These are phyloP conservation scores for Leavenworthia alabamica DNA, from an alignment of 345 rosid species.

Conservation along the genomic window DNA sequence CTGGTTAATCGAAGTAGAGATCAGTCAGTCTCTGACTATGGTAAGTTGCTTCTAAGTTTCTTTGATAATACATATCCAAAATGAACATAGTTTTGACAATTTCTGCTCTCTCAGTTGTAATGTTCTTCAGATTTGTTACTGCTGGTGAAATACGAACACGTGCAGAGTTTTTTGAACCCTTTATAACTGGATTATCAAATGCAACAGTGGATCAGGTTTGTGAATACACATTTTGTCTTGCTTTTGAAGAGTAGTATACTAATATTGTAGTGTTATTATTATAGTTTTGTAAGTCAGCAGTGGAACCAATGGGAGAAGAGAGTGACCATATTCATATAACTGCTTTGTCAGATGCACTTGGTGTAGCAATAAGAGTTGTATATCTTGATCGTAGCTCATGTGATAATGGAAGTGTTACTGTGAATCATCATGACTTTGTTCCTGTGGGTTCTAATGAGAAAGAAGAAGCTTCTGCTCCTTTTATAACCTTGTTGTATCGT, in stretches of 20 bases:
- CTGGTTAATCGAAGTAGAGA: conserved; percentile 77
- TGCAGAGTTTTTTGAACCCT: conserved; percentile 84
- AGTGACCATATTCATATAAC: conserved; percentile 97
- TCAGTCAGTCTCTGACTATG: conserved; percentile 84
- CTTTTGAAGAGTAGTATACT: not conserved
- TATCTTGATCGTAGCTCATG: conserved; percentile 96
- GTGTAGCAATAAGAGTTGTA: conserved; percentile 85
- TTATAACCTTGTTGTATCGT: conserved; percentile 84
- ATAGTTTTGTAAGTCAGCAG: conserved; percentile 96
- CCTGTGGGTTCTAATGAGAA: conserved; percentile 43
- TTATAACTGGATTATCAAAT: conserved; percentile 72
- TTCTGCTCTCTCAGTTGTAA: conserved; percentile 69
- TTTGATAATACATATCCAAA: conserved; percentile 6
- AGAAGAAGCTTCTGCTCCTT: conserved; percentile 43
- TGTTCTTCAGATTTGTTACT: conserved; percentile 99
- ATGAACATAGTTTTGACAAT: conserved; percentile 34
- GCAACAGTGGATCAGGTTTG: conserved; percentile 93
- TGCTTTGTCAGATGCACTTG: conserved; percentile 86
- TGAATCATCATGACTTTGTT: conserved; percentile 88
- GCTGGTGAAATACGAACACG: conserved; percentile 90
- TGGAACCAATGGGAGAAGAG: conserved; percentile 99
- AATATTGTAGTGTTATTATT: conserved; percentile 9
- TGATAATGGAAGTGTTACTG: conserved; percentile 61
- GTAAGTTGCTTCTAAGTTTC: conserved; percentile 38
- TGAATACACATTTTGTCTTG: conserved; percentile 2